Conservation (phyloP, 495 filamentous ascomycete genomes). For the Platismatia glauca region DNA sequence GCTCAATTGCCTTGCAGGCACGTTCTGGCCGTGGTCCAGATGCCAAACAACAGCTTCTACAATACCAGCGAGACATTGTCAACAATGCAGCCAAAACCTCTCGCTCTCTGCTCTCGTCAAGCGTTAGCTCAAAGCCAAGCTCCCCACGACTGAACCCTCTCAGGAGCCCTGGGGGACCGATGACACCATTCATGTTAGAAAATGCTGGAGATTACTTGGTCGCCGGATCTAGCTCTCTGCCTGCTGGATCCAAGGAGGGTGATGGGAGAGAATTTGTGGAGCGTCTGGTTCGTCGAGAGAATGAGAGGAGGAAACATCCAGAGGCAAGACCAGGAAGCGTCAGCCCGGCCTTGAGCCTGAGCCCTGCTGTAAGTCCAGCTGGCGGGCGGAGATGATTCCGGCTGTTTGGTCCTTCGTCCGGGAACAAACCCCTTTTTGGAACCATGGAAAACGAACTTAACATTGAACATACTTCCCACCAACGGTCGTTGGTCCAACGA, state of each 20-base stretch:
- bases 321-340: constrained; percentile 18
- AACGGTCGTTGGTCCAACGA: neutral
- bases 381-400: constrained; percentile 11
- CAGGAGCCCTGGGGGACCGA: constrained; percentile 60
- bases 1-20: constrained; percentile 11
- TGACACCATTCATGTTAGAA: constrained; percentile 68
- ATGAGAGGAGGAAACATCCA: constrained; percentile 26
- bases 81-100: constrained; percentile 32
- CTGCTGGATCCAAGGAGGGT: constrained; percentile 19
- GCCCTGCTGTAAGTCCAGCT: constrained; percentile 20
- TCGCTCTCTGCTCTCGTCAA: neutral
- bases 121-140: constrained; percentile 29
- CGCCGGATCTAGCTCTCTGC: constrained; percentile 27
- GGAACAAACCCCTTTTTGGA: neutral
- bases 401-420: neutral
- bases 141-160: constrained; percentile 60
- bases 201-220: constrained; percentile 45
- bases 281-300: constrained; percentile 33
- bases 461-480: too few species aligned
- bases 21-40: constrained; percentile 28
- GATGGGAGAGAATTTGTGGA: constrained; percentile 31
- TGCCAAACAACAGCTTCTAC: constrained; percentile 40
- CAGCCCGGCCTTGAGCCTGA: constrained; percentile 19
- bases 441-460: neutral
- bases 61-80: constrained; percentile 55